A percentile compares a stretch with the other conserved stretches of the same genome.
Conservation (phyloP, 2,329 filamentous ascomycete species). For the Davidsoniella eucalypti region DNA sequence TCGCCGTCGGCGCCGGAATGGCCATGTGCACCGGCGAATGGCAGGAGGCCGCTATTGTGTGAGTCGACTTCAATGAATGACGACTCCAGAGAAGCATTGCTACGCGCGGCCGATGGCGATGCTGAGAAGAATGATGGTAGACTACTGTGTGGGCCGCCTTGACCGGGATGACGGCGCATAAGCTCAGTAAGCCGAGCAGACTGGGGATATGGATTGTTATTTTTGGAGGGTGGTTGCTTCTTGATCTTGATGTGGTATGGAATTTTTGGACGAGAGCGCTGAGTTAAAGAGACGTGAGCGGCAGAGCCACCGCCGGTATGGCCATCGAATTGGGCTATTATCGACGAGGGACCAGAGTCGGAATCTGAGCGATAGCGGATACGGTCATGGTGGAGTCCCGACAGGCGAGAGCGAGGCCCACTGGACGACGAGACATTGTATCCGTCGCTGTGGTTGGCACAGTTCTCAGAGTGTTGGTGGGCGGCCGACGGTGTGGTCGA, state of each 20-base stretch:
- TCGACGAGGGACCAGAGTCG: neutral
- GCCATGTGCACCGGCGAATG: neutral
- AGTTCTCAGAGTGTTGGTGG: constrained; percentile 15
- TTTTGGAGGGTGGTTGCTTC: constrained; percentile 36
- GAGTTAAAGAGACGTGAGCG: neutral
- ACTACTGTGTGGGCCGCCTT: constrained; percentile 8
- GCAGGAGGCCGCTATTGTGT: constrained; percentile 13
- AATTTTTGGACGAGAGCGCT: constrained; percentile 7
- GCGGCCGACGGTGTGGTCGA: constrained; percentile 20
- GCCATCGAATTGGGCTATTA: neutral
- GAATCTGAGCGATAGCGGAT: constrained; percentile 9
- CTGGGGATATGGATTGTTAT: constrained; percentile 85
- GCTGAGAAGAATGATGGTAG: constrained; percentile 11
- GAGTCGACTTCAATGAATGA: constrained; percentile 12
- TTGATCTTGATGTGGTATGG: constrained; percentile 12
- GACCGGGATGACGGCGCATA: constrained; percentile 6
- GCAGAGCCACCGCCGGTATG: constrained; percentile 1
- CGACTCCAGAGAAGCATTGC: constrained; percentile 8
- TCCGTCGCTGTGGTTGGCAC: constrained; percentile 15
- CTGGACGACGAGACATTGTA: neutral
- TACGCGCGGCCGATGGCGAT: constrained; percentile 6
- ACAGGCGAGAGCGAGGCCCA: constrained; percentile 4
- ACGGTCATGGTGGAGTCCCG: constrained; percentile 5
- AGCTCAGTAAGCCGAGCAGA: constrained; percentile 40
- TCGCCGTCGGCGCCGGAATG: constrained; percentile 34